These are phyloP conservation scores for Lichtheimia ramosa DNA, from an alignment of 371 early-diverging fungal species.

Conservation along the genomic window DNA sequence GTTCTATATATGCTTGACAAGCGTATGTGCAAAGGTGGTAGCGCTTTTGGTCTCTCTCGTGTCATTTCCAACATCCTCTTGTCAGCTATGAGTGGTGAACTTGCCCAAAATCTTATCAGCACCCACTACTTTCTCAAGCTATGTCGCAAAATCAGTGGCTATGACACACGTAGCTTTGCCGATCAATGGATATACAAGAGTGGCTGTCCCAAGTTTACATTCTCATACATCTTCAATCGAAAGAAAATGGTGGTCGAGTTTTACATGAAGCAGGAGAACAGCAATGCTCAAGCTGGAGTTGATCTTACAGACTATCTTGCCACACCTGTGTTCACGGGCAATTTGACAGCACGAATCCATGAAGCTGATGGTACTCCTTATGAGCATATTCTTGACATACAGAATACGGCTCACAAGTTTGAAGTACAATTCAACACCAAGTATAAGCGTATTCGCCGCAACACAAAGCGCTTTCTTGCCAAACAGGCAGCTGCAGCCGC, in stretches of 20 bases:
- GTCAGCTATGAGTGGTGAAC: conserved; percentile 81
- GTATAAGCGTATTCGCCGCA: conserved; percentile 91
- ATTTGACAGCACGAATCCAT: conserved; percentile 87
- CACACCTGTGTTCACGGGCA: conserved; percentile 68
- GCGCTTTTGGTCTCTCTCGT: conserved; percentile 74
- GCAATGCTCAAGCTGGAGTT: conserved; percentile 44
- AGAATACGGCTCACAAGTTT: conserved; percentile 70
- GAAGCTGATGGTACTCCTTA: conserved; percentile 94
- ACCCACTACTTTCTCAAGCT: conserved; percentile 81
- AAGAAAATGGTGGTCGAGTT: conserved; percentile 95
- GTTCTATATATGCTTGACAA: conserved; percentile 93
- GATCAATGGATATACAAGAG: conserved; percentile 92
- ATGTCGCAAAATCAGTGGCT: conserved; percentile 80
- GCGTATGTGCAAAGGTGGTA: conserved; percentile 84
- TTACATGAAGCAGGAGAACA: conserved; percentile 79
- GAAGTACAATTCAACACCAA: conserved; percentile 96
- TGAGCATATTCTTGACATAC: conserved; percentile 90
- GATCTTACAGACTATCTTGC: conserved; percentile 19
- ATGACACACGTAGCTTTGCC: conserved; percentile 79
- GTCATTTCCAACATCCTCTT: conserved; percentile 80
- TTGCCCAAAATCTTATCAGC: conserved; percentile 70
- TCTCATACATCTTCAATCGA: conserved; percentile 82
- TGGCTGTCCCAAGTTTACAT: conserved; percentile 86
- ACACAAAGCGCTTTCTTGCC: conserved; percentile 78
- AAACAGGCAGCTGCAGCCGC: conserved; percentile 80